A percentile compares a stretch with the other conserved stretches of the same genome.
Conservation (phyloP, 192 early-diverging fungal species). For the Chytriomyces confervae region DNA sequence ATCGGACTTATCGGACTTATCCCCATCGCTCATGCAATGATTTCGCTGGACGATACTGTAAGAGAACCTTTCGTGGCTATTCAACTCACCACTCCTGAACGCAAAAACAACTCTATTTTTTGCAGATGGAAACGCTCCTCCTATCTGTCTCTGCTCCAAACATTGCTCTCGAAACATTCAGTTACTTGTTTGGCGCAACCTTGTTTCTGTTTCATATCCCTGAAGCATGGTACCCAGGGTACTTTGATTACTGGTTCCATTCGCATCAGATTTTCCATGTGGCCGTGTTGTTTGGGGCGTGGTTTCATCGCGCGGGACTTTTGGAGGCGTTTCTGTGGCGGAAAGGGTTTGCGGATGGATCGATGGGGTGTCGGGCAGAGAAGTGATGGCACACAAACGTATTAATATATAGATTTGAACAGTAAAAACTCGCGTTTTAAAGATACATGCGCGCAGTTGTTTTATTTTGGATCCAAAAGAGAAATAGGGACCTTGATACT, state of each 20-base stretch:
- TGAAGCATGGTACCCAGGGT: conserved; percentile 83
- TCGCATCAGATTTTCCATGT: conserved; percentile 94
- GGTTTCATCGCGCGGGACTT: conserved; percentile 20
- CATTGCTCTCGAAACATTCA: conserved; percentile 70
- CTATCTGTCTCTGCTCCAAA: conserved; percentile 68
- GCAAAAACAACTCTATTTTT: no score
- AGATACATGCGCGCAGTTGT: not conserved
- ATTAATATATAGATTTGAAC: not conserved
- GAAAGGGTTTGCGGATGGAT: not conserved
- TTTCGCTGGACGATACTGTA: conserved; percentile 33
- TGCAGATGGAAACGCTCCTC: conserved; percentile 8
- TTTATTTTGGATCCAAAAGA: not conserved
- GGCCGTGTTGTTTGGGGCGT: conserved; percentile 75
- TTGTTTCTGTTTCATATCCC: conserved; percentile 86
- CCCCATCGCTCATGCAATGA: conserved; percentile 67
- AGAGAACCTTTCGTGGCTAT: not conserved
- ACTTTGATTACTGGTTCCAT: conserved; percentile 79
- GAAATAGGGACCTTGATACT: not conserved
- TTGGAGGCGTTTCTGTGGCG: conserved; percentile 25
- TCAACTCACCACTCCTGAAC: not conserved
- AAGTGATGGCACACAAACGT: not conserved
- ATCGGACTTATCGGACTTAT: conserved; percentile 79
- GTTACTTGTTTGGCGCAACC: conserved; percentile 81
- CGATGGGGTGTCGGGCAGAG: not conserved
- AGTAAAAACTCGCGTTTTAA: not conserved